Base-by-base conservation (phyloP, 108 stramenopile species). In the Chaetoceros muelleri region DNA sequence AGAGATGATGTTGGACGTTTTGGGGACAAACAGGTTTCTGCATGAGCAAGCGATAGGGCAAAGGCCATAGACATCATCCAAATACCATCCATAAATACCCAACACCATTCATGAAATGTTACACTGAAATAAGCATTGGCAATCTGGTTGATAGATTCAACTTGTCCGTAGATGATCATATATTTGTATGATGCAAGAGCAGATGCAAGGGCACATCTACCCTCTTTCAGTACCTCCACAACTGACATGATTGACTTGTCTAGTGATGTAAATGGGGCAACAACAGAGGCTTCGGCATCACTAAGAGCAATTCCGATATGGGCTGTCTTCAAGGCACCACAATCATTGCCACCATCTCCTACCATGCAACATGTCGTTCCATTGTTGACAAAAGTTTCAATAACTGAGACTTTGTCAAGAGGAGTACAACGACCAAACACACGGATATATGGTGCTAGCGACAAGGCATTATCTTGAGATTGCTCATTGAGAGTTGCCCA, bases 331-430 rank as follows among this genome's bases (percentile, higher is more conserved):
- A 84, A 56, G 1, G 79, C 79, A 10, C 82, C 82, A 57, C 76
- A 77, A 50, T 84, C 82, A 60, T 84, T 84, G 10, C 76, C 76
- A n/a, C 82, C 82, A 54, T 84, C 82, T 26, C 82, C 82, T 51
- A 75, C 76, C 78, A 85, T 82, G 40, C 76, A 55, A 27, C 72
- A 72, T 21, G 77, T 80, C 20, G 66, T 61, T 20, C 84, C 80
- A 21, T 63, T 48, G 44, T 79, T 62, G 8, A 76, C 78, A 79
- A 72, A 76, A 8, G 52, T 58, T 3, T 65, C 53, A 16, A 85
- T 69, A 1, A 85, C 67, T 20, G 75, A 71, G 2, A 79, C 78
- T 40, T 82, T 82, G 63, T 79, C 72, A 49, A 69, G 50, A 10
- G 84, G 84, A 1, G 64, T 80, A 54, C 74, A 75, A 21, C 84